A percentile compares a stretch with the other conserved stretches of the same genome.
phyloP scores from a whole-genome alignment of 2,329 filamentous ascomycete species.

The Apiospora sp. region DNA sequence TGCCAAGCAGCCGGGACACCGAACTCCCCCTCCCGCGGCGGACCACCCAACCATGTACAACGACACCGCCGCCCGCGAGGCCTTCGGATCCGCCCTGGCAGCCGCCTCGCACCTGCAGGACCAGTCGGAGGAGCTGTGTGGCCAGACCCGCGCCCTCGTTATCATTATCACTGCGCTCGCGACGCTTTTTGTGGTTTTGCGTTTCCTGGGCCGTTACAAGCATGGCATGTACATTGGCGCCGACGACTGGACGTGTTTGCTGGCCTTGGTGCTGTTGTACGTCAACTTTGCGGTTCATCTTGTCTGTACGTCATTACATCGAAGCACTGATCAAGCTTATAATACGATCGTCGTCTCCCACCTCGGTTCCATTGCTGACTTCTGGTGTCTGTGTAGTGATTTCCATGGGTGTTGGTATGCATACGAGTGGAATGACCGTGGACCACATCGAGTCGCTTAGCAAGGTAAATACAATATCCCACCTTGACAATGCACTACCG shows the following conservation, averaged over 20 bases:
- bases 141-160: neutral
- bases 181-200: neutral
- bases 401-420: neutral
- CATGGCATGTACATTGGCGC: neutral
- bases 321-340: no score
- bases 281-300: neutral
- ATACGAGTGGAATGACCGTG: neutral
- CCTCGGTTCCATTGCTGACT: neutral
- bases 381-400: neutral
- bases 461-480: neutral
- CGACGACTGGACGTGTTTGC: conserved; percentile 14
- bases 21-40: neutral
- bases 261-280: neutral
- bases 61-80: conserved; percentile 16
- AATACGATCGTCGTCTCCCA: neutral
- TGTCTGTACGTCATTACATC: neutral
- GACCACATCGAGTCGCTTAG: neutral
- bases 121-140: neutral
- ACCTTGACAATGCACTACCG: no score
- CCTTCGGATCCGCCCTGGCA: neutral
- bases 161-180: neutral
- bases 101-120: neutral
- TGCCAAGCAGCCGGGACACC: neutral
- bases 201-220: neutral
- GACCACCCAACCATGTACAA: neutral